Evolutionary conservation across 257 asterid genomes (phyloP), one percentile per base, ranked within the genome.

Genomic region (Solanum chaucha): DNA sequence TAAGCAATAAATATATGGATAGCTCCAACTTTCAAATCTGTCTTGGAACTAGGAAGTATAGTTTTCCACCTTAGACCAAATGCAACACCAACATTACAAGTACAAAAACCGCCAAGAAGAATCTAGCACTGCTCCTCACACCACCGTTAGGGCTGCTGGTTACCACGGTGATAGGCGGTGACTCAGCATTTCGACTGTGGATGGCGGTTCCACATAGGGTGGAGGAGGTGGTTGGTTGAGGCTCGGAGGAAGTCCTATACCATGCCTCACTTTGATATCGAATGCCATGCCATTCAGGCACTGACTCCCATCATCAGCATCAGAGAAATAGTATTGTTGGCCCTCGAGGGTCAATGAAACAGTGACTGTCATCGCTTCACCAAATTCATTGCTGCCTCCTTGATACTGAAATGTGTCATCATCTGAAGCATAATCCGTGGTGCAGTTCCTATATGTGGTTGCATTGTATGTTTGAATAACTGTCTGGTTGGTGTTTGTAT

Each of bases 181-280:
- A 32, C 82, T 84, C 91, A 32, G 92, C 92, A 19, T 17, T 72
- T 88, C 92, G 1, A 87, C 84, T 4, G 92, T 17, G 20, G 87
- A 89, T 4, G 98, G 98, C 1, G 99, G 99, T 8, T 93, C 94
- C 41, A 89, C 93, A 73, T 93, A 94, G 8, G 94, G 93, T 3
- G 98, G 99, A 74, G 98, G 99, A 10, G 98, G 98, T 1, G 98
- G 98, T 30, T 91, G 93, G 90, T 91, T 95, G 89, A 96, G 99
- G 91, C 92, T 93, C 1, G 95, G 98, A 2, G 99, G 98, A 77
- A 96, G 98, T 11, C 99, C 99, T 10, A 86, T 75, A 20, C 99
- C 99, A 51, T 73, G 94, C 35, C 46, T 61, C 86, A 96, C 99
- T 55, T 89, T 95, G 89, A 96, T 93, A 88, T 84, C 67, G 48